A percentile compares a stretch with the other conserved stretches of the same genome.
phyloP scores from a whole-genome alignment of 495 filamentous ascomycete species.

The Talaromyces liani region DNA sequence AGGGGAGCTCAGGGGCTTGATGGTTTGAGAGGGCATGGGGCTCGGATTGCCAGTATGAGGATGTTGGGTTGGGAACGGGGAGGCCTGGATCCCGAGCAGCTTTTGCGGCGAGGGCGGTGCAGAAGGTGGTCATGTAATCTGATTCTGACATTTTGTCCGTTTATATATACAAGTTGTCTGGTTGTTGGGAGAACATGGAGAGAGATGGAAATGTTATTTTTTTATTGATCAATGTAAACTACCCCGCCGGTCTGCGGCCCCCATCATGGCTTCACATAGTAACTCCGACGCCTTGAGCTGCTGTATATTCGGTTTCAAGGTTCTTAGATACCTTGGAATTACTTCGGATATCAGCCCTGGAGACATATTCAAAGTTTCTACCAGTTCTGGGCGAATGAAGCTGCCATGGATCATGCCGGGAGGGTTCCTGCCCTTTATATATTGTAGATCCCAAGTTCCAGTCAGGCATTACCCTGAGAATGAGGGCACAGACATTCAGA shows the following conservation, averaged over 20 bases:
- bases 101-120: conserved; percentile 1
- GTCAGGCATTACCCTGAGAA: background rate
- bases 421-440: background rate
- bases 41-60: conserved; percentile 60
- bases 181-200: background rate
- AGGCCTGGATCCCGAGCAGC: conserved; percentile 15
- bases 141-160: background rate
- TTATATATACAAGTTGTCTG: background rate
- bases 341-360: background rate
- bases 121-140: background rate
- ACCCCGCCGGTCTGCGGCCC: background rate
- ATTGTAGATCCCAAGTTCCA: background rate
- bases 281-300: background rate
- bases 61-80: conserved; percentile 49
- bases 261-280: background rate
- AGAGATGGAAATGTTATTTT: background rate
- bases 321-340: background rate
- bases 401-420: background rate
- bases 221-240: background rate
- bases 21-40: conserved; percentile 44
- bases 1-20: conserved; percentile 35
- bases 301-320: background rate
- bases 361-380: background rate
- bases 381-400: background rate
- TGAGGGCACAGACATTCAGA: background rate